Evolutionary conservation across 1,284 basidiomycete species (phyloP), one percentile per base, ranked within the genome.

Genomic region (Cutaneotrichosporon sp.): DNA sequence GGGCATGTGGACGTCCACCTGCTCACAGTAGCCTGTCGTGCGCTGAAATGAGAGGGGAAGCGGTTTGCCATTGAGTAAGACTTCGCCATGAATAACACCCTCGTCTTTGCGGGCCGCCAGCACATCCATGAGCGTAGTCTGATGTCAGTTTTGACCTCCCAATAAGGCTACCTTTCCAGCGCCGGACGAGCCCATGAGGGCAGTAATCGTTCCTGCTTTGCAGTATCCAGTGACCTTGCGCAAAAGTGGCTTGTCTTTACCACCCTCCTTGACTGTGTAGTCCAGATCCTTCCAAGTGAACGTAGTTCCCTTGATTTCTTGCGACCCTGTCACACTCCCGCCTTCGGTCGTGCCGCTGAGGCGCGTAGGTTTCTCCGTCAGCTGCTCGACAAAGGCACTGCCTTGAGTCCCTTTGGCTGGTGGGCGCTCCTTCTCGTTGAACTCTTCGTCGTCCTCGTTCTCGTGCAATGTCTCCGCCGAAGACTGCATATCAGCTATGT

Each of bases 151-250:
- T 30, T 10, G 26, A 7, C 26, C 10, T 30, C 26, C 7, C 10
- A 10, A 5, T 30, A 10, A 30, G 26, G 7, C 7, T 30, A 30
- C 26, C 61, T 77, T 77, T 7, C 74, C 72, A 0, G 74, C 72
- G 43, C 66, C 76, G 1, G 71, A 74, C 0, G 72, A 65, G 1
- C 73, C 73, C 77, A 79, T 78, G 21, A 79, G 60, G 0, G 77
- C 77, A 1, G 77, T 78, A 36, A 80, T 68, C 1, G 70, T 74
- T 4, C 79, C 78, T 2, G 78, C 77, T 63, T 77, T 76, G 65
- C 78, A 77, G 61, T 75, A 80, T 1, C 80, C 80, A 36, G 68
- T 76, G 17, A 81, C 75, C 26, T 76, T 67, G 61, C 78, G 68
- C 43, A 80, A 74, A 8, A 81, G 63, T 34, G 69, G 64, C 36